Evolutionary conservation across 352 stramenopile species (phyloP).

Genomic region (Hyaloperonospora arabidopsidis): DNA sequence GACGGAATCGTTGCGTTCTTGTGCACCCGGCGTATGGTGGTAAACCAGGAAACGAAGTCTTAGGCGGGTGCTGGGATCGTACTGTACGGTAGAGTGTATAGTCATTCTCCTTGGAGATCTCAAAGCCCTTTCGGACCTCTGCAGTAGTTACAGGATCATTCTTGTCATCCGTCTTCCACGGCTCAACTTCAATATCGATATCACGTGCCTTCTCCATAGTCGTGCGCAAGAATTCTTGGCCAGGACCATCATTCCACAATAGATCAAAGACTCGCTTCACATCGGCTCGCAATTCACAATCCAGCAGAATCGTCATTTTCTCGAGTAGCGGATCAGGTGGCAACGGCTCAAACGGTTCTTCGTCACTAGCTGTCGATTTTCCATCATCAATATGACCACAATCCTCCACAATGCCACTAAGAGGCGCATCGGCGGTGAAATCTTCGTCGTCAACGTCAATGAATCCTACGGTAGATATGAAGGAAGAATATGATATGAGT

Average conservation of each 20-base stretch:
- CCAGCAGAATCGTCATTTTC: constrained; percentile 59
- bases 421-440: constrained; percentile 10
- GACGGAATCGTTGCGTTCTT: constrained; percentile 41
- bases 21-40: constrained; percentile 44
- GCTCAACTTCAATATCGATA: constrained; percentile 57
- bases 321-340: constrained; percentile 40
- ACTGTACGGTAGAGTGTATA: constrained; percentile 43
- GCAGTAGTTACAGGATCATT: constrained; percentile 11
- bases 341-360: constrained; percentile 55
- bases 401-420: constrained; percentile 26
- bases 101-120: constrained; percentile 44
- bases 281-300: constrained; percentile 60
- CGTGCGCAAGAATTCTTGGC: constrained; percentile 37
- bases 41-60: constrained; percentile 51
- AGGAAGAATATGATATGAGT: constrained; percentile 20
- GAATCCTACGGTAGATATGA: constrained; percentile 35
- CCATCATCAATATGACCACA: constrained; percentile 30
- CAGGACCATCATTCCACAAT: constrained; percentile 54
- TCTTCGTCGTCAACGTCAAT: constrained; percentile 38
- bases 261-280: constrained; percentile 58
- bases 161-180: constrained; percentile 42
- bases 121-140: constrained; percentile 31
- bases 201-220: constrained; percentile 56
- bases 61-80: constrained; percentile 48
- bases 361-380: constrained; percentile 41